A percentile compares a stretch with the other conserved stretches of the same genome.
Conservation (phyloP, 768 basidiomycete species). For the Wakefieldia striispora region DNA sequence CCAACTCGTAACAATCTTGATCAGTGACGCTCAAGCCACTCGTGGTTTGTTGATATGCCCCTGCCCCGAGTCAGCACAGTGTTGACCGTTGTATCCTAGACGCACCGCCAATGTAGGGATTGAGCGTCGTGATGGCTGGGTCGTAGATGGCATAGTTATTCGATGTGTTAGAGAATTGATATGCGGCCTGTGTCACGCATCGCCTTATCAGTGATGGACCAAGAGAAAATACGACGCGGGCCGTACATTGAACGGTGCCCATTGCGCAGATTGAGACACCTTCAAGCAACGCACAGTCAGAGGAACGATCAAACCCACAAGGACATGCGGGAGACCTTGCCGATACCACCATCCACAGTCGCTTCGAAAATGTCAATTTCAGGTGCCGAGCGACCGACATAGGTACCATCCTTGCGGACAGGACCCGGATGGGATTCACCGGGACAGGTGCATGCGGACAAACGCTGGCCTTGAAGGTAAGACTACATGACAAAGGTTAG, state of each 20-base stretch:
- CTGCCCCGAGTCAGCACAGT: slow-evolving; percentile 12
- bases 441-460: slow-evolving; percentile 57
- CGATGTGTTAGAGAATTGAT: slow-evolving; percentile 39
- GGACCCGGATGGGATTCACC: slow-evolving; percentile 61
- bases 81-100: not conserved
- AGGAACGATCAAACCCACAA: not conserved
- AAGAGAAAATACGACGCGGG: not conserved
- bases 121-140: slow-evolving; percentile 34
- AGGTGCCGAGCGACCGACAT: slow-evolving; percentile 53
- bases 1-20: slow-evolving; percentile 46
- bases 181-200: slow-evolving; percentile 36
- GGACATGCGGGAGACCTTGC: slow-evolving; percentile 32
- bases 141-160: slow-evolving; percentile 37
- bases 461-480: slow-evolving; percentile 54
- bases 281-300: slow-evolving; percentile 19
- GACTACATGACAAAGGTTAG: slow-evolving; percentile 26
- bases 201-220: not conserved
- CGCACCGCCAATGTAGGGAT: slow-evolving; percentile 45
- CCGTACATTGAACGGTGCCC: slow-evolving; percentile 36
- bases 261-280: slow-evolving; percentile 57
- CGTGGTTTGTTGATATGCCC: slow-evolving; percentile 41
- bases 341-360: slow-evolving; percentile 27
- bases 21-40: slow-evolving; percentile 34
- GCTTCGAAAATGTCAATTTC: slow-evolving; percentile 64
- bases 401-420: slow-evolving; percentile 43